Evolutionary conservation across 306 rosid genomes (phyloP).

Genomic region (Cyclanthera cordifolia): DNA sequence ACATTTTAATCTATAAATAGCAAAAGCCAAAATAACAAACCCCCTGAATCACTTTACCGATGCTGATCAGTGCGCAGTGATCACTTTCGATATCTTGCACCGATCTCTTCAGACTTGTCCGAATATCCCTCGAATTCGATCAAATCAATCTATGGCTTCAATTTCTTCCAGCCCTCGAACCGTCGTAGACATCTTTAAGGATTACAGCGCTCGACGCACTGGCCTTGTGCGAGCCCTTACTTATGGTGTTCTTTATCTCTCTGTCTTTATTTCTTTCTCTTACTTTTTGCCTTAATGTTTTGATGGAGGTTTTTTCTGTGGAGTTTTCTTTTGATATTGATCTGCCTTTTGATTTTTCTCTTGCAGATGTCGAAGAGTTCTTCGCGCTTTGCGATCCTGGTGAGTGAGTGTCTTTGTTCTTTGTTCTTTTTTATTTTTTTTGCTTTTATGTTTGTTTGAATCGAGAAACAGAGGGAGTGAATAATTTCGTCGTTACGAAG

Average conservation of each 20-base stretch:
- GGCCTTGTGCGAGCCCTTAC: constrained; percentile 49
- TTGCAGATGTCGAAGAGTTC: constrained; percentile 40
- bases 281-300: constrained; percentile 1
- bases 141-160: constrained; percentile 19
- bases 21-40: no score
- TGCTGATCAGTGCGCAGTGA: background rate
- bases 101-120: constrained; percentile 11
- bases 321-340: background rate
- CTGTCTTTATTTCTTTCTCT: background rate
- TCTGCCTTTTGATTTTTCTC: constrained; percentile 8
- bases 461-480: background rate
- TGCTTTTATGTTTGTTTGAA: background rate
- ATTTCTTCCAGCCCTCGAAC: constrained; percentile 30
- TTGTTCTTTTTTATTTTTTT: background rate
- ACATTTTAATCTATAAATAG: no score
- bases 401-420: constrained; percentile 18
- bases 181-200: constrained; percentile 56
- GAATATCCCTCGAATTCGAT: background rate
- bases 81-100: no score
- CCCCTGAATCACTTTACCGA: no score
- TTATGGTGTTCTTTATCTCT: constrained; percentile 19
- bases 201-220: constrained; percentile 40
- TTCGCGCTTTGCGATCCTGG: constrained; percentile 51
- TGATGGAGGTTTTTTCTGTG: no score
- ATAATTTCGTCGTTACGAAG: no score